Conservation (phyloP, 139 green algal species). For the Coelastrella sp. region DNA sequence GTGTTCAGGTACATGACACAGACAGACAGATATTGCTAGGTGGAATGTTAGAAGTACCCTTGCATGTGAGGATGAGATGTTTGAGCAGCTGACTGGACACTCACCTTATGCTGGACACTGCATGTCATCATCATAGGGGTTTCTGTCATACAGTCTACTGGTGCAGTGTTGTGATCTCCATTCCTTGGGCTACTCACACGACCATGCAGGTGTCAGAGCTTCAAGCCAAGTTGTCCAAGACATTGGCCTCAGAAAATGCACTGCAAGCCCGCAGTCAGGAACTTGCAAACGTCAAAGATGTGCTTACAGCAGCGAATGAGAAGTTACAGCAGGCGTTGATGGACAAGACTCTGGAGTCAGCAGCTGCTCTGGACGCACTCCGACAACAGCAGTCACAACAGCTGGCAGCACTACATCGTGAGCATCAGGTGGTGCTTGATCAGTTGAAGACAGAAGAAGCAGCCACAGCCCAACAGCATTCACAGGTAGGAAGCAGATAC, state of each 20-base stretch:
- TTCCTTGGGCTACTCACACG: neutral
- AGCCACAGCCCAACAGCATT: slow-evolving; percentile 43
- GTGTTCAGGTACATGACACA: neutral
- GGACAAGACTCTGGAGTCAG: slow-evolving; percentile 55
- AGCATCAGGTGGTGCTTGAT: slow-evolving; percentile 19
- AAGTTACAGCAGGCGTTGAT: slow-evolving; percentile 56
- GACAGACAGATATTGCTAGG: neutral
- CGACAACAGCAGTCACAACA: slow-evolving; percentile 32
- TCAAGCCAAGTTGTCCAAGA: neutral
- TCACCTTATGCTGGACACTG: too few relatives aligned
- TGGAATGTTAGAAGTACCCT: neutral
- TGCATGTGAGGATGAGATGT: too few relatives aligned
- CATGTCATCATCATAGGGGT: neutral
- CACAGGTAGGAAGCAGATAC: neutral
- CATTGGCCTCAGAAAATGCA: neutral
- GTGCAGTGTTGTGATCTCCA: neutral
- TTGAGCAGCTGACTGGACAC: too few relatives aligned
- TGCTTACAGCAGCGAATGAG: slow-evolving; percentile 16
- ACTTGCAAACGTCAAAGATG: neutral
- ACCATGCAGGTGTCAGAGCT: neutral
- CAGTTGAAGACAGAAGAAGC: neutral
- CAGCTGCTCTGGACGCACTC: neutral
- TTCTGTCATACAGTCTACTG: neutral
- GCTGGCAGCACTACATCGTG: neutral
- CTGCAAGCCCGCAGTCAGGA: neutral